A percentile compares a stretch with the other conserved stretches of the same genome.
Evolutionary conservation across 2,329 filamentous ascomycete species (phyloP).

Genomic region (Bipolaris gigantea): DNA sequence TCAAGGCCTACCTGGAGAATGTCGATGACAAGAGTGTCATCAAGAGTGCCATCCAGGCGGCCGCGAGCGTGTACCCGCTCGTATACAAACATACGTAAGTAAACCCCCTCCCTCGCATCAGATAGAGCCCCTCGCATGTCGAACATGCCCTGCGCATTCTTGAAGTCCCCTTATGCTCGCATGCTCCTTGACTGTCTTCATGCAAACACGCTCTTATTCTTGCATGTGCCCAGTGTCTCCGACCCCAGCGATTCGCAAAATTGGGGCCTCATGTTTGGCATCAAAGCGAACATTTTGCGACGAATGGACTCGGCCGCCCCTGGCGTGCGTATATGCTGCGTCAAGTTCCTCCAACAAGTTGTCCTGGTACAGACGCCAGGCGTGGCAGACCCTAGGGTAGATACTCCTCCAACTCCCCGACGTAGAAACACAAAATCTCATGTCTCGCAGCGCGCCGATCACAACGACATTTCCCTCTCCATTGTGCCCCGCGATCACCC

Average conservation of each 20-base stretch:
- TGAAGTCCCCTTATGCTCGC: slow-evolving; percentile 17
- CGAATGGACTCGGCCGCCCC: slow-evolving; percentile 81
- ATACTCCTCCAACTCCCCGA: slow-evolving; percentile 28
- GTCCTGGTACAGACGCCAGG: slow-evolving; percentile 91
- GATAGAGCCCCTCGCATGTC: slow-evolving; percentile 24
- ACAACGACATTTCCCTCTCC: slow-evolving; percentile 81
- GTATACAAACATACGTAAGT: slow-evolving; percentile 95
- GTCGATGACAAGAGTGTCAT: slow-evolving; percentile 78
- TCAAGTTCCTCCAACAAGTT: slow-evolving; percentile 95
- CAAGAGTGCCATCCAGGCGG: slow-evolving; percentile 83
- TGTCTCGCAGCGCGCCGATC: slow-evolving; percentile 64
- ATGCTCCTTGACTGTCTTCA: slow-evolving; percentile 19
- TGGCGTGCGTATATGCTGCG: slow-evolving; percentile 85
- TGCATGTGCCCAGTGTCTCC: slow-evolving; percentile 67
- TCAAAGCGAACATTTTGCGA: slow-evolving; percentile 85
- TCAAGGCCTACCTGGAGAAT: slow-evolving; percentile 56
- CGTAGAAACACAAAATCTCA: slow-evolving; percentile 25
- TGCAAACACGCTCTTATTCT: slow-evolving; percentile 38
- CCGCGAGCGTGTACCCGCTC: slow-evolving; percentile 89
- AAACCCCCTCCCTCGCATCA: slow-evolving; percentile 17
- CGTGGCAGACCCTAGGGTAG: slow-evolving; percentile 79
- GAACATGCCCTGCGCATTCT: slow-evolving; percentile 19
- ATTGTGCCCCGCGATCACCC: slow-evolving; percentile 84
- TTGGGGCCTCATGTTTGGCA: slow-evolving; percentile 85
- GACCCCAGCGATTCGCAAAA: slow-evolving; percentile 78